Evolutionary conservation across 192 early-diverging fungal species (phyloP), one percentile per base, ranked within the genome.

Genomic region (Dimargaris cristalligena): DNA sequence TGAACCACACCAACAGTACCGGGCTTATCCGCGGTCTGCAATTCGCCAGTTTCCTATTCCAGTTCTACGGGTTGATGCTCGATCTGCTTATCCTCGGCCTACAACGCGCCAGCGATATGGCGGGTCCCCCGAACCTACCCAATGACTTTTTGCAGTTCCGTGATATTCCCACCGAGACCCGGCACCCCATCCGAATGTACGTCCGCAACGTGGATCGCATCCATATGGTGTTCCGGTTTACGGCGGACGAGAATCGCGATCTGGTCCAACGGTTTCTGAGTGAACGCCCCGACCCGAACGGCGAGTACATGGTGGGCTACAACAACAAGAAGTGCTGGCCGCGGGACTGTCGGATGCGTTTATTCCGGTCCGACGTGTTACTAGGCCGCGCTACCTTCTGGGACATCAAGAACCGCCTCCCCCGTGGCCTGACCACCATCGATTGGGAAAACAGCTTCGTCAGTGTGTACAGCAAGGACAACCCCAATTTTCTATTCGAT

Each of bases 281-380:
- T 0, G 93, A 99, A 71, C 88, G 94, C 71, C 96, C 96, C 0
- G 96, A 99, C 69, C 96, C 94, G 6, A 97, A 95, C 71, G 59
- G 59, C 31, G 94, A 97, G 63, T 96, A 97, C 67, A 84, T 97
- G 46, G 96, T 96, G 14, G 93, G 96, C 1, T 99, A 99, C 73
- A 90, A 91, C 70, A 93, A 94, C 79, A 94, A 94, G 65, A 92
- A 90, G 60, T 94, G 91, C 78, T 97, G 91, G 96, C 96, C 96
- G 23, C 87, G 96, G 51, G 96, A 99, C 74, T 90, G 91, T 62
- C 86, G 96, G 55, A 99, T 99, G 96, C 85, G 96, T 45, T 66
- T 99, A 62, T 94, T 99, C 90, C 93, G 93, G 75, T 91, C 91
- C 71, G 96, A 99, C 67, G 94, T 99, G 48, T 94, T 96, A 60